Evolutionary conservation across 176 grass and related monocot genomes (phyloP), one percentile per base, ranked within the genome.

Genomic region (Elaeis guineensis): DNA sequence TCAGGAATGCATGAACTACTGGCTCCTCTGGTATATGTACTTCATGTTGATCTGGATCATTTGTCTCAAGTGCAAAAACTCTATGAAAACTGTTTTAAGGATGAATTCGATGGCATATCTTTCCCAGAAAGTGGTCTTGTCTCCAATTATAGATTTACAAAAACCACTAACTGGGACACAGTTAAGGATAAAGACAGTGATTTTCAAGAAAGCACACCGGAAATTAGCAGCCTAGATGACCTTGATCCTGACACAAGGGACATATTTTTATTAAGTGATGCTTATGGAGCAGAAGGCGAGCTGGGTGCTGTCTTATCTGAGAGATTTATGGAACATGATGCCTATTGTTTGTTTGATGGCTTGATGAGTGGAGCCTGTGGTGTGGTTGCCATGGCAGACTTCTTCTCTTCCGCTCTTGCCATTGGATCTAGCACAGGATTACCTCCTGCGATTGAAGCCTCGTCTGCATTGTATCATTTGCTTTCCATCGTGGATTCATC

Each of bases 291-390:
- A 26, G 94, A 98, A 55, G 94, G 94, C 29, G 94, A 98, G 76
- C 57, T 98, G 56, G 94, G 94, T 21, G 79, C 86, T 68, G 78
- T 92, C 39, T 81, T 98, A 67, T 98, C 94, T 30, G 88, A 98
- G 59, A 89, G 84, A 63, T 98, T 98, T 59, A 89, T 98, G 87
- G 94, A 98, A 69, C 94, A 98, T 80, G 94, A 98, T 85, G 88
- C 88, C 49, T 98, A 98, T 75, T 89, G 75, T n/a, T 81, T 92
- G 69, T 98, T 98, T 49, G 87, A 86, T 75, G 82, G 82, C 69
- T 83, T 92, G 69, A 89, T 98, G 94, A 78, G 81, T 25, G 94
- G 94, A 52, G 84, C 26, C 21, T 50, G 61, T 30, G 56, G 81
- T 73, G 79, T 82, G 54, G 77, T 93, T 56, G 68, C 67, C 8